These are phyloP conservation scores for Rhinocladiella similis DNA, from an alignment of 2,329 filamentous ascomycete species.

Conservation along the genomic window DNA sequence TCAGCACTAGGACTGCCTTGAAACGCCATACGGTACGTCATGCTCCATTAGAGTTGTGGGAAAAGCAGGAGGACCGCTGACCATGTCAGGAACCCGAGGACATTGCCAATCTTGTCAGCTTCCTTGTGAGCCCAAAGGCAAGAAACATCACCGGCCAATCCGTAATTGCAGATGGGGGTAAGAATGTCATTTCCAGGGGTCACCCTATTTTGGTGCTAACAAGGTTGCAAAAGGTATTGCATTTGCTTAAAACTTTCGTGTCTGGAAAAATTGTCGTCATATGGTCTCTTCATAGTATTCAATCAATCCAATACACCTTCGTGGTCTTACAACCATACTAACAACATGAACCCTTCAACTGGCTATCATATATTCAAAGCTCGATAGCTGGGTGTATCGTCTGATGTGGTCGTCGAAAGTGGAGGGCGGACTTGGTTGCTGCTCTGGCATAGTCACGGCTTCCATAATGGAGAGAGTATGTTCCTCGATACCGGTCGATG, in stretches of 20 bases:
- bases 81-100: conserved; percentile 58
- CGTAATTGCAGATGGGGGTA: conserved; percentile 60
- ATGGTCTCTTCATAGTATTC: too few species aligned
- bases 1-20: conserved; percentile 54
- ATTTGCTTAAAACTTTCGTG: neutral
- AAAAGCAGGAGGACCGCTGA: neutral
- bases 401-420: neutral
- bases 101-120: conserved; percentile 61
- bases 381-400: neutral
- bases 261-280: too few species aligned
- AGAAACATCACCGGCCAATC: conserved; percentile 67
- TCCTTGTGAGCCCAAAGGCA: conserved; percentile 57
- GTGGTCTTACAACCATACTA: too few species aligned
- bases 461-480: too few species aligned
- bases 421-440: neutral
- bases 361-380: too few species aligned
- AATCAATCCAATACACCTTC: too few species aligned
- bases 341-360: too few species aligned
- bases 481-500: neutral
- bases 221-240: neutral
- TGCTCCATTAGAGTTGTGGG: neutral
- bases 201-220: neutral
- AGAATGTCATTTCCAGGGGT: neutral
- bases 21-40: conserved; percentile 42
- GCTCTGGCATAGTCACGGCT: too few species aligned